phyloP scores from a whole-genome alignment of 768 basidiomycete species.

The Antrodiella citrinella region DNA sequence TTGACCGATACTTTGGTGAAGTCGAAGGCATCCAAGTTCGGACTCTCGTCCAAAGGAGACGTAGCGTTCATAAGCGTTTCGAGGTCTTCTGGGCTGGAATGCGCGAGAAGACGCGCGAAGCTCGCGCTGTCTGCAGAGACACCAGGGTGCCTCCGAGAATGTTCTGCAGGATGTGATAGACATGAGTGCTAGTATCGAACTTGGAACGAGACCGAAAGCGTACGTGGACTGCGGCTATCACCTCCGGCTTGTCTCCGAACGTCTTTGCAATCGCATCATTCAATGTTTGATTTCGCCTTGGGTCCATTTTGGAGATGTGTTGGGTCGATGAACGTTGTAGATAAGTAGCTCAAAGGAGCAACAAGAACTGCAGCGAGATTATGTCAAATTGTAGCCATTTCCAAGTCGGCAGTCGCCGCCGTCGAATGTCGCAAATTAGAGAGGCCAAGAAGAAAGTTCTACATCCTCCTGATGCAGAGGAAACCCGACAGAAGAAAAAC shows the following conservation, averaged over 20 bases:
- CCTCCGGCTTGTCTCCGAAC: not conserved
- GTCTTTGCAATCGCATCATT: not conserved
- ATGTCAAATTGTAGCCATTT: too few species aligned
- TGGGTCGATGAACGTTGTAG: too few species aligned
- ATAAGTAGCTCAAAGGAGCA: too few species aligned
- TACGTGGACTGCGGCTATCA: not conserved
- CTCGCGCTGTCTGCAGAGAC: not conserved
- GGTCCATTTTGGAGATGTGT: not conserved
- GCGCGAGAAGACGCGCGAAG: not conserved
- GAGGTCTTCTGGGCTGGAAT: slow-evolving; percentile 4
- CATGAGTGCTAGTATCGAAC: not conserved
- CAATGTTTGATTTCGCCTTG: not conserved
- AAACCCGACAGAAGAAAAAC: too few species aligned
- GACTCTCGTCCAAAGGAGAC: not conserved
- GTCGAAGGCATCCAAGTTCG: slow-evolving; percentile 9
- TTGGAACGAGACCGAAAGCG: not conserved
- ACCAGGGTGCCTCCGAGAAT: not conserved
- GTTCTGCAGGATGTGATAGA: not conserved
- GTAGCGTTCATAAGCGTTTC: slow-evolving; percentile 6
- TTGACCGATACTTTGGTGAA: slow-evolving; percentile 11
- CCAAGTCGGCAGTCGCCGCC: too few species aligned
- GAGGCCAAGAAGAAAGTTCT: too few species aligned
- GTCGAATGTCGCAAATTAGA: too few species aligned
- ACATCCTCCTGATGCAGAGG: too few species aligned
- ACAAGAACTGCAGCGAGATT: too few species aligned